These are phyloP conservation scores for Eudorina sp. DNA, from an alignment of 139 green algal species.

Conservation along the genomic window DNA sequence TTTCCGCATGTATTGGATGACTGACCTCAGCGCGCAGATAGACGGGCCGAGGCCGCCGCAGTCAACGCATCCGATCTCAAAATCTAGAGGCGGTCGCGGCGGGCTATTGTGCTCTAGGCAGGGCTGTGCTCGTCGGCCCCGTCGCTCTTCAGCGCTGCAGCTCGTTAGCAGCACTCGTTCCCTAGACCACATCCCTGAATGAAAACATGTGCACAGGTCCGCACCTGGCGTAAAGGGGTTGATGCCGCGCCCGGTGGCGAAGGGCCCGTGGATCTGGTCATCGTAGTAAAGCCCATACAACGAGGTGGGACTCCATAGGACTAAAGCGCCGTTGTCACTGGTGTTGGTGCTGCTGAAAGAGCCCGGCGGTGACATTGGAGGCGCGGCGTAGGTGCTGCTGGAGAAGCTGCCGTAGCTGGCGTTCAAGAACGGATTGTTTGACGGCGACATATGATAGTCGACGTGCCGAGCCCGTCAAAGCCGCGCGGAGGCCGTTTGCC, in stretches of 20 bases:
- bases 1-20: too few species aligned
- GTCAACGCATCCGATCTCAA: too few species aligned
- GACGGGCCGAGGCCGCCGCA: too few species aligned
- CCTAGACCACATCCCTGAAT: too few species aligned
- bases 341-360: background rate
- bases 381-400: background rate
- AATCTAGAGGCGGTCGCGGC: too few species aligned
- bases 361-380: too few species aligned
- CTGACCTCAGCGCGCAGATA: too few species aligned
- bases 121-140: too few species aligned
- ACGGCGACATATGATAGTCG: background rate
- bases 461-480: background rate
- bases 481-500: background rate
- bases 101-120: too few species aligned
- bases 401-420: background rate
- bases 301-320: background rate
- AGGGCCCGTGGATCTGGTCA: slow-evolving; percentile 32
- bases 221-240: slow-evolving; percentile 51
- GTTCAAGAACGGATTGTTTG: background rate
- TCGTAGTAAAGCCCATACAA: slow-evolving; percentile 27
- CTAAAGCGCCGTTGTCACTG: background rate
- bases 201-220: too few species aligned
- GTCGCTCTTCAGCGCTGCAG: too few species aligned
- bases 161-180: too few species aligned
- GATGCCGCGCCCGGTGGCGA: background rate